Evolutionary conservation across 331 rosid genomes (phyloP).

Genomic region (Cucumis variabilis): DNA sequence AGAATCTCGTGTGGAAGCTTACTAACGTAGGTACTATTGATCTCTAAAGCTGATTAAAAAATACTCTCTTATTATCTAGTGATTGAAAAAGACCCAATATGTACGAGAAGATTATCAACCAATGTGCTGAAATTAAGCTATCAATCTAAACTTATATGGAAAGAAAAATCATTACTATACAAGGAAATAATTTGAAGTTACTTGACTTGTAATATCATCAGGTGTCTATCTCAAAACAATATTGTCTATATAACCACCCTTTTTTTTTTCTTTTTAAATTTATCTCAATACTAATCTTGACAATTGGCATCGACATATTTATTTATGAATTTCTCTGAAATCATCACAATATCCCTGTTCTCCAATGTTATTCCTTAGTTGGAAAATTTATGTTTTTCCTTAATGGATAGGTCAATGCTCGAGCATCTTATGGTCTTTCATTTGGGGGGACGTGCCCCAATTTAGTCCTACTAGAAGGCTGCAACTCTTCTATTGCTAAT

Average conservation of each 20-base stretch:
- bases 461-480: slow-evolving; percentile 54
- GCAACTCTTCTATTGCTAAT: slow-evolving; percentile 44
- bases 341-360: slow-evolving; percentile 22
- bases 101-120: no score
- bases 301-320: background rate
- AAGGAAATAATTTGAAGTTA: no score
- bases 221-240: background rate
- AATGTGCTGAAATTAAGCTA: no score
- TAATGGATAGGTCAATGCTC: slow-evolving; percentile 75
- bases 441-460: slow-evolving; percentile 79
- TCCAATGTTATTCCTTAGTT: slow-evolving; percentile 36
- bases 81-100: no score
- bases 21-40: no score
- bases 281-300: background rate
- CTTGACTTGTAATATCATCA: slow-evolving; percentile 5
- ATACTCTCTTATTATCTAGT: no score
- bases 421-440: slow-evolving; percentile 86
- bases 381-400: slow-evolving; percentile 23
- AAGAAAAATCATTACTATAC: no score
- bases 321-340: slow-evolving; percentile 10
- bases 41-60: no score
- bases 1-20: no score
- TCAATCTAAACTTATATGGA: no score
- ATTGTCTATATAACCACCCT: background rate
- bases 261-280: background rate